Percentiles rank a stretch among this genome's conserved stretches.
These are phyloP conservation scores for Ustilago cynodontis DNA, from an alignment of 1,284 basidiomycete genomes.

Conservation along the genomic window DNA sequence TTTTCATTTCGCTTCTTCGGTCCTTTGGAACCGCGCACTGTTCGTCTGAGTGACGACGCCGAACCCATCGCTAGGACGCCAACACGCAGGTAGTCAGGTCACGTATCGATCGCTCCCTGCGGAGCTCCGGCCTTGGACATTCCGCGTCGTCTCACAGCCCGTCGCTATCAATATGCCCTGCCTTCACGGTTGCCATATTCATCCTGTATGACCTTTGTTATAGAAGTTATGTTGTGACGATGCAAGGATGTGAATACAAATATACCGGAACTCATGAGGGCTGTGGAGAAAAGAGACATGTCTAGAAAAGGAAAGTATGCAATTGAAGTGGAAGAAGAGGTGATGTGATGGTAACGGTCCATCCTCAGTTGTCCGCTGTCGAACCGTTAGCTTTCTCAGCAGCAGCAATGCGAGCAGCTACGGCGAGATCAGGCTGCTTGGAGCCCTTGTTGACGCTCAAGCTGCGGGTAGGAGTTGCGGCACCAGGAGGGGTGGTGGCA, in stretches of 20 bases:
- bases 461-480: conserved; percentile 46
- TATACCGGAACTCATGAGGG: conserved; percentile 20
- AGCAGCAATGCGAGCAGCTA: conserved; percentile 48
- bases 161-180: background rate
- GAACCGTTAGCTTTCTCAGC: conserved; percentile 48
- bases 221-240: conserved; percentile 19
- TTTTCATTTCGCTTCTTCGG: too few relatives aligned
- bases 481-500: conserved; percentile 54
- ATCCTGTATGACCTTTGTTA: conserved; percentile 1
- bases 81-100: background rate
- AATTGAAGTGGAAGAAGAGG: background rate
- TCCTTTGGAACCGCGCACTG: too few relatives aligned
- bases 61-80: background rate
- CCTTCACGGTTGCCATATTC: background rate
- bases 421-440: conserved; percentile 39
- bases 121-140: background rate
- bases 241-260: conserved; percentile 29
- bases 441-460: conserved; percentile 38
- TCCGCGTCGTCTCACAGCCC: background rate
- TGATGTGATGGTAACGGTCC: background rate
- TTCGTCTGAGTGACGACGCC: too few relatives aligned
- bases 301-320: conserved; percentile 16
- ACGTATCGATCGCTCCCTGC: background rate
- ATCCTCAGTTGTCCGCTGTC: conserved; percentile 17
- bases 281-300: conserved; percentile 10